Evolutionary conservation across 305 asterid species (phyloP), one percentile per base, ranked within the genome.

Genomic region (Fraxinus albicans): DNA sequence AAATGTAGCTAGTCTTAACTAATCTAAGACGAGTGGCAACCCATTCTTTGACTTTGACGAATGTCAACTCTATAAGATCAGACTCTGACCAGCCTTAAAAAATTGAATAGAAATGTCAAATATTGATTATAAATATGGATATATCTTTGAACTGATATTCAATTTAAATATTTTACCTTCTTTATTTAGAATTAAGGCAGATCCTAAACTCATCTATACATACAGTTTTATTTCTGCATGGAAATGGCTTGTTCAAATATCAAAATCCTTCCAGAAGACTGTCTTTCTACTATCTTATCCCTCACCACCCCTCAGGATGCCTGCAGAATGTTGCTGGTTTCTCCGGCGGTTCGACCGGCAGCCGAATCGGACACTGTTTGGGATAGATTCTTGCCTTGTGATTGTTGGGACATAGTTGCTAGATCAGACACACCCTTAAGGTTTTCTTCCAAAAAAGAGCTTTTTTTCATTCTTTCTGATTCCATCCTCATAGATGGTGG

Each of bases 401-500:
- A 91, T 80, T 85, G 9, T 23, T 15, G 29, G 13, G 83, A 60
- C n/a, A 85, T 89, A 74, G 8, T 90, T 7, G 65, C 85, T 5
- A 81, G 80, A 76, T 7, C 85, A 2, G 35, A 47, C 25, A 27
- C 13, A 1, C 80, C 87, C 3, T 17, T 86, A 33, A 78, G 80
- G 1, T 88, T 70, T 82, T 80, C 91, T 8, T 87, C 94, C 15
- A 84, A 84, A 76, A 91, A 87, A 82, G 86, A 89, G 1, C 85
- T 89, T 1, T 91, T 87, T 42, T 21, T 53, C 35, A 78, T 82
- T 72, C 87, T 91, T 10, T 89, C 88, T 19, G 12, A 79, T 3
- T 89, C 89, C 47, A 73, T 88, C 73, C 88, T 91, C 36, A 42
- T 89, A 23, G 91, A 91, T 78, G 87, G 73, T 38, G 92, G 92